Base-by-base conservation (phyloP, 2,329 filamentous ascomycete genomes). In the Raffaelea deltoideospora region DNA sequence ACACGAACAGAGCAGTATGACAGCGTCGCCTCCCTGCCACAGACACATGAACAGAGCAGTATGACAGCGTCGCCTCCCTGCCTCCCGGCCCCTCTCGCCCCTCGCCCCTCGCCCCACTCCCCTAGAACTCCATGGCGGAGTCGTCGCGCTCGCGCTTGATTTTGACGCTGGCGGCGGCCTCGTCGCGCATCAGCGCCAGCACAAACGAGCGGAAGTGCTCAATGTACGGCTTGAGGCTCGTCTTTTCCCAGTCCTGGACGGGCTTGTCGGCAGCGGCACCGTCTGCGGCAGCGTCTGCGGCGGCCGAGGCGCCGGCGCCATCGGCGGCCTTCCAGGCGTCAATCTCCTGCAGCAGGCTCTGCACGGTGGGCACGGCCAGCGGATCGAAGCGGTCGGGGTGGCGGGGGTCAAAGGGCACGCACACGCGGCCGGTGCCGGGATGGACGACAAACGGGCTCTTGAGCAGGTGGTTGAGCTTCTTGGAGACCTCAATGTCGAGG, bases 401-500 rank as follows among this genome's bases (percentile, higher is more conserved):
- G 26, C 63, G 61, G 1, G 75, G 71, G 53, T 96, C 83, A 49
- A 98, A 96, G 2, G 90, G 90, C 35, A 98, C 90, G 61, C 90
- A 98, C 7, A 98, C 84, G 37, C 88, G 66, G 1, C 90, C 88
- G 0, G 90, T 98, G 15, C 86, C 86, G 0, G 90, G 90, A 54
- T 98, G 90, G 27, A 98, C 79, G 42, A 95, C 88, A 52, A 98
- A 98, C 1, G 90, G 90, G 43, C 79, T 87, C 56, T 98, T 98
- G 48, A 98, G 76, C 68, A 98, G 74, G 69, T 98, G 90, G 62
- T 95, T 96, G 39, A 93, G 74, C 55, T 95, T 94, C 66, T 96
- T 96, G 53, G 82, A 90, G 53, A 98, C 90, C 57, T 94, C 86
- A 43, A 90, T 87, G 65, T 98, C 90, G 37, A 98, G 80, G 28